These are phyloP conservation scores for Dioszegia crocea DNA, from an alignment of 768 basidiomycete genomes.

Conservation along the genomic window DNA sequence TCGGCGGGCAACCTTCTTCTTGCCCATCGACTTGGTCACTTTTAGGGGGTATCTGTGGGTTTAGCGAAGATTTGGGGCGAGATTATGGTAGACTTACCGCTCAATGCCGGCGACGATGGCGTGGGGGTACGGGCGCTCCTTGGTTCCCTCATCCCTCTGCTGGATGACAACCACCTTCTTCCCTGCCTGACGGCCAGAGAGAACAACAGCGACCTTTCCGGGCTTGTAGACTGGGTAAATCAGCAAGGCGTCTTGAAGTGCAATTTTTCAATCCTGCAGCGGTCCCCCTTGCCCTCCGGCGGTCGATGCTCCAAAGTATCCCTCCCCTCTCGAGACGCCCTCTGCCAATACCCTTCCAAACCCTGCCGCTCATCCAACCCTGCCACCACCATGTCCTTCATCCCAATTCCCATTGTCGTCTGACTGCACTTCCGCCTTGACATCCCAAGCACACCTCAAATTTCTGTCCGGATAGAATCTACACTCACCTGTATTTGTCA, in stretches of 20 bases:
- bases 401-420: background rate
- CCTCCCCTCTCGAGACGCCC: no score
- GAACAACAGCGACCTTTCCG: conserved; percentile 66
- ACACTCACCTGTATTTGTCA: conserved; percentile 8
- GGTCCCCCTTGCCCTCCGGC: background rate
- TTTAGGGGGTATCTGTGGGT: conserved; percentile 73
- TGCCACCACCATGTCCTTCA: background rate
- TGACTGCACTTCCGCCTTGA: background rate
- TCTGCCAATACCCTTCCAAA: background rate
- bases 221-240: conserved; percentile 52
- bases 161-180: conserved; percentile 99
- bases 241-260: background rate
- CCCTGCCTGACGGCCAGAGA: conserved; percentile 98
- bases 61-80: background rate
- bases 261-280: background rate
- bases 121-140: conserved; percentile 93
- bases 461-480: background rate
- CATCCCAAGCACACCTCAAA: background rate
- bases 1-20: conserved; percentile 85
- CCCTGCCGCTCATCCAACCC: no score
- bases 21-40: conserved; percentile 95
- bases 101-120: conserved; percentile 98
- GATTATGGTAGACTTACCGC: conserved; percentile 52
- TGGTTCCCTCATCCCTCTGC: conserved; percentile 93
- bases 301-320: background rate